Evolutionary conservation across 129 eudicot species (phyloP), one percentile per base, ranked within the genome.

Genomic region (Dittrichia graveolens): DNA sequence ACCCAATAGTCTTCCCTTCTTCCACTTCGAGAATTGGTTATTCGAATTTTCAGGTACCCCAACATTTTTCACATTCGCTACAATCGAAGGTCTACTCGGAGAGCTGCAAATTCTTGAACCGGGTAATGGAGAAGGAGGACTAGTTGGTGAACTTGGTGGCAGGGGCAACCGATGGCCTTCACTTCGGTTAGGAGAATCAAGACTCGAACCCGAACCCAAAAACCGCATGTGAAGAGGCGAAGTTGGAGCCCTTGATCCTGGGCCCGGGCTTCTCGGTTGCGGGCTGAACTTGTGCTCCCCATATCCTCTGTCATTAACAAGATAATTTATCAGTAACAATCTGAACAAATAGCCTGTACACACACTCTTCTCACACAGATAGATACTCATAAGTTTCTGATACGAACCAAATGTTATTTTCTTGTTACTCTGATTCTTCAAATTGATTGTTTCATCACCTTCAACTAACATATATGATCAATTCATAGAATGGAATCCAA

Each of bases 1-100:
- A 54, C 98, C 98, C 16, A 92, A 90, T 46, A 92, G 84, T 76
- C 79, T 82, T 42, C 98, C 98, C 73, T 89, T 92, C 79, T 83
- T 89, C 98, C 98, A 92, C 62, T 82, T 92, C 16, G 96, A 77
- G 69, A 82, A 34, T 39, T 82, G 79, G 79, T 34, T 40, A 16
- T 61, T 80, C 1, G 76, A 18, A 62, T 72, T 69, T 12, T 86
- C 96, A 6, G 54, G 1, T 12, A 11, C 54, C 8, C 76, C 72
- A 31, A 81, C 63, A 69, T 82, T 84, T 80, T 90, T 89, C 54
- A 84, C 81, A 52, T 71, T 82, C 3, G 73, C 77, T 61, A 88
- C 79, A 24, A 82, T 47, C 65, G 89, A 67, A 56, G 96, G 86
- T 73, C 91, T 81, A 24, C 77, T 79, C 4, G 91, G 91, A 55